Conservation (phyloP, 2,329 filamentous ascomycete species). For the Aureobasidium sp. region DNA sequence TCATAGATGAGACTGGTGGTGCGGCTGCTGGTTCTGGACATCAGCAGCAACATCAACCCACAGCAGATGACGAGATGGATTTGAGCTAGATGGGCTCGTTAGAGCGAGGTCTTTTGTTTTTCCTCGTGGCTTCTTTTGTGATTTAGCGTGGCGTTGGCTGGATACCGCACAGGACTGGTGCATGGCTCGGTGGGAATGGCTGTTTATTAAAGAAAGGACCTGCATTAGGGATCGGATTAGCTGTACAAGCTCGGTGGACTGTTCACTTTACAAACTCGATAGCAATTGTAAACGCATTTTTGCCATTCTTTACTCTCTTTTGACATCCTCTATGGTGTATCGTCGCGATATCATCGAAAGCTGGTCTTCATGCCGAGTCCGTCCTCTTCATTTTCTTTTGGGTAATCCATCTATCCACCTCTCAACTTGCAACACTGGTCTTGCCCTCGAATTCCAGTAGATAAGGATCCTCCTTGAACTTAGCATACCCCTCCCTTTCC, state of each 20-base stretch:
- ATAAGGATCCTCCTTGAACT: conserved; percentile 41
- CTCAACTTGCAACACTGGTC: conserved; percentile 22
- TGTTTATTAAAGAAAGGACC: background rate
- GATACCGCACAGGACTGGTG: background rate
- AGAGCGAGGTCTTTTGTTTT: background rate
- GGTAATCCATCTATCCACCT: background rate
- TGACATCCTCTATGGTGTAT: background rate
- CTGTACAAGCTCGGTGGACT: background rate
- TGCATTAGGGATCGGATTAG: background rate
- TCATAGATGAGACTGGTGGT: conserved; percentile 41
- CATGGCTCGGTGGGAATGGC: background rate
- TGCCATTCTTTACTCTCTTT: background rate
- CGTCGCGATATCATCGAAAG: background rate
- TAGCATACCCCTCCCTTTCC: conserved; percentile 51
- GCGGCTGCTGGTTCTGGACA: conserved; percentile 6
- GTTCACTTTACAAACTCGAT: background rate
- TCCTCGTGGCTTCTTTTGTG: background rate
- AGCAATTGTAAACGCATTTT: background rate
- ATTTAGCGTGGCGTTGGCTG: conserved; percentile 8
- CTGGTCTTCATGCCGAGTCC: too few relatives aligned
- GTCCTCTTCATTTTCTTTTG: background rate
- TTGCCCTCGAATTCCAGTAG: conserved; percentile 27
- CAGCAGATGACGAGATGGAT: conserved; percentile 31
- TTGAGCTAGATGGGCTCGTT: conserved; percentile 15
- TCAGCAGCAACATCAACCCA: conserved; percentile 16